Percentiles rank a stretch among this genome's conserved stretches.
Evolutionary conservation across 1,284 basidiomycete genomes (phyloP).

Genomic region (Amanita bisporigera): DNA sequence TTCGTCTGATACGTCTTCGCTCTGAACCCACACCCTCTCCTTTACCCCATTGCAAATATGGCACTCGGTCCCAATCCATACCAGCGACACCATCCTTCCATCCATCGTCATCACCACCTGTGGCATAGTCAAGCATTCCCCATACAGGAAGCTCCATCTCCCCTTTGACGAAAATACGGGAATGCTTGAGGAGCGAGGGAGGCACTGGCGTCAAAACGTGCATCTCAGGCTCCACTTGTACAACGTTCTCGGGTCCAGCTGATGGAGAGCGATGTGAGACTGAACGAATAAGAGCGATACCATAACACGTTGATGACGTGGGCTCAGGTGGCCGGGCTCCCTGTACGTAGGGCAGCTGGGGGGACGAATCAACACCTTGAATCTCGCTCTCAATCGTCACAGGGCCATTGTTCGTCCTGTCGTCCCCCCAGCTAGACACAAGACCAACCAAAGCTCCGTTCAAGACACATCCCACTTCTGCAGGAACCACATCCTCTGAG

Average conservation of each 20-base stretch:
- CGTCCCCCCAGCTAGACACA: constrained; percentile 51
- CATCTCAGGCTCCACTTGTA: constrained; percentile 40
- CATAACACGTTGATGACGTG: constrained; percentile 5
- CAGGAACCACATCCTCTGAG: constrained; percentile 71
- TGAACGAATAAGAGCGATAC: constrained; percentile 12
- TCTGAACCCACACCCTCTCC: constrained; percentile 68
- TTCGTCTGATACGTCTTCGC: constrained; percentile 77
- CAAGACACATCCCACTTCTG: constrained; percentile 73
- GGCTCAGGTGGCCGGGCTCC: constrained; percentile 3
- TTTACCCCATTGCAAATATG: constrained; percentile 83
- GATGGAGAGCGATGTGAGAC: constrained; percentile 54
- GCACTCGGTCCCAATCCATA: constrained; percentile 65
- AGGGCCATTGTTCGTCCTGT: constrained; percentile 29
- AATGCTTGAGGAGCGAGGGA: constrained; percentile 47
- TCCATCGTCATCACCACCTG: constrained; percentile 40
- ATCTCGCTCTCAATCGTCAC: neutral
- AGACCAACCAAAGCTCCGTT: constrained; percentile 86
- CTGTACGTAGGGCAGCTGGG: constrained; percentile 2
- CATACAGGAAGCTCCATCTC: constrained; percentile 88
- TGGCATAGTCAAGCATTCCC: constrained; percentile 82
- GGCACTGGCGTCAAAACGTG: constrained; percentile 83
- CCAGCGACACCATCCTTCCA: constrained; percentile 54
- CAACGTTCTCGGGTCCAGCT: neutral
- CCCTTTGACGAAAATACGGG: constrained; percentile 75
- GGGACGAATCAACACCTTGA: too few relatives aligned